These are phyloP conservation scores for Cryptococcus sp. DNA, from an alignment of 1,284 basidiomycete species.

Conservation along the genomic window DNA sequence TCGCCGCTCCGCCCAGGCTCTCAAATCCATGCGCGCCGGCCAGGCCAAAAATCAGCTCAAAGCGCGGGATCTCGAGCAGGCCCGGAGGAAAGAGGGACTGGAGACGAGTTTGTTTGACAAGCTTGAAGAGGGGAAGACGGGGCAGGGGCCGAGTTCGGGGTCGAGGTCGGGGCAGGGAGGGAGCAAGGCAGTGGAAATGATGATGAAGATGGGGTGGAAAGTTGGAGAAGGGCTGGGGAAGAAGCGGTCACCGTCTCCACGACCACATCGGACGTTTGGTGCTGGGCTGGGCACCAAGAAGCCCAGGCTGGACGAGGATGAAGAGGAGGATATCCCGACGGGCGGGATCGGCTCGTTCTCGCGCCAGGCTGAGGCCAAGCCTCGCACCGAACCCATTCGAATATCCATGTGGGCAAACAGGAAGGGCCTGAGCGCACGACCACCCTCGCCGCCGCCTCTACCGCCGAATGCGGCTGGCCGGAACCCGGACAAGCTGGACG, in stretches of 20 bases:
- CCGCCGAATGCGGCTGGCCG: conserved; percentile 9
- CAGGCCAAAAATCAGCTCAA: conserved; percentile 35
- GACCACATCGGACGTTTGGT: background rate
- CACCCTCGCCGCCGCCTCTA: conserved; percentile 39
- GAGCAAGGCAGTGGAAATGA: conserved; percentile 42
- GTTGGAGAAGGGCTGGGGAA: conserved; percentile 45
- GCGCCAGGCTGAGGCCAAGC: background rate
- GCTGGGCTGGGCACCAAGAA: background rate
- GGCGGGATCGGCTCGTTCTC: conserved; percentile 21
- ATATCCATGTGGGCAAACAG: conserved; percentile 48
- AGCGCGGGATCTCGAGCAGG: conserved; percentile 34
- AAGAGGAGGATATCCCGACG: conserved; percentile 12
- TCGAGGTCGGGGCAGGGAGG: conserved; percentile 17
- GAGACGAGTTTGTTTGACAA: conserved; percentile 35
- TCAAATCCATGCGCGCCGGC: conserved; percentile 27
- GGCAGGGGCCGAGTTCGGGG: background rate
- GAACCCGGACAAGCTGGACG: conserved; percentile 30
- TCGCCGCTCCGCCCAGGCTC: conserved; percentile 20
- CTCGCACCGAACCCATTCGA: conserved; percentile 41
- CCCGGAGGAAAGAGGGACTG: conserved; percentile 37
- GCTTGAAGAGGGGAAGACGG: background rate
- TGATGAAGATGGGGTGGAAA: conserved; percentile 52
- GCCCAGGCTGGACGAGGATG: conserved; percentile 16
- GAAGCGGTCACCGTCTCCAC: conserved; percentile 22
- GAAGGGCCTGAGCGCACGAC: conserved; percentile 37